Evolutionary conservation across 2,329 filamentous ascomycete species (phyloP).

Genomic region (Fusarium transvaalense): DNA sequence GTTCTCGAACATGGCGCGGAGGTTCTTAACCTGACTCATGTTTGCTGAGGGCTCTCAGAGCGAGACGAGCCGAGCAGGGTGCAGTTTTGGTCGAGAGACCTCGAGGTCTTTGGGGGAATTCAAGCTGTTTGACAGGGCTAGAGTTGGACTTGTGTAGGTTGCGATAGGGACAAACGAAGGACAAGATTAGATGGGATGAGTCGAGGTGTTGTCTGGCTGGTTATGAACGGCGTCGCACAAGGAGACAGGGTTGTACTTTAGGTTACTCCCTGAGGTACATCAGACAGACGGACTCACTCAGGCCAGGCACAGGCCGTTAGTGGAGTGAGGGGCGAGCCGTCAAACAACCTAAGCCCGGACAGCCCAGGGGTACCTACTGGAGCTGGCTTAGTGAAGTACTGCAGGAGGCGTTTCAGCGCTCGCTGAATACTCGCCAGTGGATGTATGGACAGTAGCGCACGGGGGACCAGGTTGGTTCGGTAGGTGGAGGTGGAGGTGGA

Average conservation of each 20-base stretch:
- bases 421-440: constrained; percentile 29
- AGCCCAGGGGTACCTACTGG: constrained; percentile 34
- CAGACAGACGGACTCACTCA: constrained; percentile 25
- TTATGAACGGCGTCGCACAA: constrained; percentile 42
- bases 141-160: constrained; percentile 24
- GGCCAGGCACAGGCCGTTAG: constrained; percentile 40
- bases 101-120: constrained; percentile 35
- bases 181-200: constrained; percentile 27
- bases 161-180: constrained; percentile 20
- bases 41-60: constrained; percentile 52
- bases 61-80: constrained; percentile 42
- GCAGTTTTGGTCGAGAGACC: constrained; percentile 39
- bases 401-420: constrained; percentile 34
- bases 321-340: constrained; percentile 37
- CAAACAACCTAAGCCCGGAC: constrained; percentile 18
- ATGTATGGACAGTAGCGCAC: constrained; percentile 21
- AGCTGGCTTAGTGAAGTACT: constrained; percentile 33
- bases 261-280: constrained; percentile 34
- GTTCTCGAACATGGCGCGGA: constrained; percentile 84
- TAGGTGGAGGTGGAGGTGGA: constrained; percentile 27
- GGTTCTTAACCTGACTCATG: constrained; percentile 79
- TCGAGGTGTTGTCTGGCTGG: constrained; percentile 39
- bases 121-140: constrained; percentile 21
- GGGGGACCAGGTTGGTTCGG: constrained; percentile 29
- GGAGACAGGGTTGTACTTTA: constrained; percentile 30